Percentiles rank a stretch among this genome's conserved stretches.
phyloP scores from a whole-genome alignment of 2,329 filamentous ascomycete genomes.

The Sordariomycetes sp. region DNA sequence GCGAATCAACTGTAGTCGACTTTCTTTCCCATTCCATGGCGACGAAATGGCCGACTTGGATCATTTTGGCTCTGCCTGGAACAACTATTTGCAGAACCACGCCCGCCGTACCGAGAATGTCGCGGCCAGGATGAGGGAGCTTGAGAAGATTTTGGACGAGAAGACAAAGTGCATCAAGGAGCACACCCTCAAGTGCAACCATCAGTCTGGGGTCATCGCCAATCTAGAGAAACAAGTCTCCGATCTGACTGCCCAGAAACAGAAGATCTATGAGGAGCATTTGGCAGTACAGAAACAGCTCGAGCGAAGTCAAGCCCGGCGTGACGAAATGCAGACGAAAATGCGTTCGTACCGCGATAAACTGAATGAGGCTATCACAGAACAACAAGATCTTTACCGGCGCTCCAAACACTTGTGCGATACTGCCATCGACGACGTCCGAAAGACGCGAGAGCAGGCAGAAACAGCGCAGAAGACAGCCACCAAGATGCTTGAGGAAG shows the following conservation, averaged over 20 bases:
- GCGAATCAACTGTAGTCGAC: neutral
- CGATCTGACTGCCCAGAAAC: constrained; percentile 12
- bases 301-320: constrained; percentile 12
- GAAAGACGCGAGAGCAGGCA: constrained; percentile 15
- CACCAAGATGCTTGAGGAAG: neutral
- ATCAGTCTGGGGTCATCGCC: neutral
- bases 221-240: constrained; percentile 14
- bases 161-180: constrained; percentile 1
- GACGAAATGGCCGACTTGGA: constrained; percentile 3
- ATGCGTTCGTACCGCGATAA: constrained; percentile 19
- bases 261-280: constrained; percentile 12
- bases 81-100: constrained; percentile 2
- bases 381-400: constrained; percentile 30
- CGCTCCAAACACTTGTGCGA: constrained; percentile 18
- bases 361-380: constrained; percentile 29
- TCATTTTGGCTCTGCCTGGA: constrained; percentile 5
- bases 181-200: neutral
- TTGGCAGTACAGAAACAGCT: constrained; percentile 14
- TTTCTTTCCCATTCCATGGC: constrained; percentile 3
- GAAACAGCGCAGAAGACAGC: constrained; percentile 16
- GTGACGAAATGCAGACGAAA: constrained; percentile 20
- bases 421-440: constrained; percentile 14
- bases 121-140: constrained; percentile 2
- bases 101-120: constrained; percentile 3
- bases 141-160: constrained; percentile 4